phyloP scores from a whole-genome alignment of 2,329 filamentous ascomycete genomes.

The Zymoseptoria crescenta region DNA sequence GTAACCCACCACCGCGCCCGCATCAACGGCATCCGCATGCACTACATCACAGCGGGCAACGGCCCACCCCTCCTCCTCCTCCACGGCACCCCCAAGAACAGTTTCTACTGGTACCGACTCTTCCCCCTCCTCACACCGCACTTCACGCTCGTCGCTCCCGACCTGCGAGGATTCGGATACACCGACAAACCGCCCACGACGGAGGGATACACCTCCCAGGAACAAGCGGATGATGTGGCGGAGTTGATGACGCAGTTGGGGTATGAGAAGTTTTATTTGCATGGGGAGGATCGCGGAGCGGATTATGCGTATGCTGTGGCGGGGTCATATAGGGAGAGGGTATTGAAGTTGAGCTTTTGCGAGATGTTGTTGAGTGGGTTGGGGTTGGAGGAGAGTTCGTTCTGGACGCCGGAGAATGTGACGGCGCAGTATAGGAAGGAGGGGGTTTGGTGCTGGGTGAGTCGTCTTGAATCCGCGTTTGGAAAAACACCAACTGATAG shows the following conservation, averaged over 20 bases:
- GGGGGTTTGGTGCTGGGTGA: slow-evolving; percentile 31
- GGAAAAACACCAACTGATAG: neutral
- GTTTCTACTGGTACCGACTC: slow-evolving; percentile 33
- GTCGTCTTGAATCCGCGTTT: neutral
- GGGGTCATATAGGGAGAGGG: slow-evolving; percentile 26
- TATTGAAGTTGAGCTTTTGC: slow-evolving; percentile 26
- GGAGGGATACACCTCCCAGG: slow-evolving; percentile 32
- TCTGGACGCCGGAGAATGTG: slow-evolving; percentile 28
- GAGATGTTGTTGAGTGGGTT: slow-evolving; percentile 31
- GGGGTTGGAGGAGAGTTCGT: slow-evolving; percentile 27
- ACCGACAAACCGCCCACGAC: slow-evolving; percentile 34
- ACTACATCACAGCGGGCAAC: slow-evolving; percentile 27
- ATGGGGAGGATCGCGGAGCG: slow-evolving; percentile 31
- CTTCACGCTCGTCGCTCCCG: slow-evolving; percentile 32
- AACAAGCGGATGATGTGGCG: slow-evolving; percentile 30
- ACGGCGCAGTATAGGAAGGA: slow-evolving; percentile 26
- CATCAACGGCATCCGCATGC: slow-evolving; percentile 29
- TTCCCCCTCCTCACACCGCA: slow-evolving; percentile 29
- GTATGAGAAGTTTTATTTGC: slow-evolving; percentile 28
- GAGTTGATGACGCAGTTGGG: slow-evolving; percentile 31
- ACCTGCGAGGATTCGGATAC: slow-evolving; percentile 33
- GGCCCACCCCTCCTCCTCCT: slow-evolving; percentile 26
- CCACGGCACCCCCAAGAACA: slow-evolving; percentile 29
- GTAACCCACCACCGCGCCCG: slow-evolving; percentile 26
- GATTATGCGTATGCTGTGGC: slow-evolving; percentile 32